Percentiles rank a stretch among this genome's conserved stretches.
Evolutionary conservation across 2,329 filamentous ascomycete genomes (phyloP).

Genomic region (Xylaria sp.): DNA sequence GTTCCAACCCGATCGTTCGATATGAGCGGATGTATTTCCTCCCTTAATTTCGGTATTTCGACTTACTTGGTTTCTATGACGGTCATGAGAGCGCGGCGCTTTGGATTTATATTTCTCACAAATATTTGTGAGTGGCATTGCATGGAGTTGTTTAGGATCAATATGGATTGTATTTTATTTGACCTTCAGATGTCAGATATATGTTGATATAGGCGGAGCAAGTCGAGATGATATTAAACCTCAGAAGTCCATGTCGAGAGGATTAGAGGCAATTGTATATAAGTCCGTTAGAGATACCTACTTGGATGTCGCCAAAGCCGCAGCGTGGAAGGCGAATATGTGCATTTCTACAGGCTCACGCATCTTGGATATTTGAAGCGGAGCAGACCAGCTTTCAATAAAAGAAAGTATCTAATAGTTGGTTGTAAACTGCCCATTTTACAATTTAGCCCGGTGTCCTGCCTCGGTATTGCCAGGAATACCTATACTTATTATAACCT

Average conservation of each 20-base stretch:
- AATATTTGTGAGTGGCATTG: constrained; percentile 31
- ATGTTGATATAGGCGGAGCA: constrained; percentile 9
- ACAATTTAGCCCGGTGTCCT: neutral
- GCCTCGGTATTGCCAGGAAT: neutral
- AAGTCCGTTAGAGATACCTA: neutral
- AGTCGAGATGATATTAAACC: neutral
- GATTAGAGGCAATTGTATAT: constrained; percentile 10
- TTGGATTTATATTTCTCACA: constrained; percentile 17
- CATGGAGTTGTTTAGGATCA: constrained; percentile 31
- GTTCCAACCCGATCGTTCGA: constrained; percentile 27
- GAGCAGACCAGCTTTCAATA: neutral
- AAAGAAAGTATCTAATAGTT: neutral
- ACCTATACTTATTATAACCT: neutral
- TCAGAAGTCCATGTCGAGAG: constrained; percentile 7
- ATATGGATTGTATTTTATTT: constrained; percentile 18
- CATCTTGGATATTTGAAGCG: neutral
- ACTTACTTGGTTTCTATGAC: constrained; percentile 22
- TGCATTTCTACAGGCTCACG: neutral
- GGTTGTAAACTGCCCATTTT: neutral
- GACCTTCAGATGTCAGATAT: constrained; percentile 5
- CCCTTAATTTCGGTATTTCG: constrained; percentile 18
- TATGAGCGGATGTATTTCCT: constrained; percentile 16
- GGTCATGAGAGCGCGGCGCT: constrained; percentile 36
- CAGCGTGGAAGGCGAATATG: neutral
- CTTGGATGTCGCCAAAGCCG: neutral